Base-by-base conservation (phyloP, 495 filamentous ascomycete genomes). In the Lasiosphaeris hirsuta region DNA sequence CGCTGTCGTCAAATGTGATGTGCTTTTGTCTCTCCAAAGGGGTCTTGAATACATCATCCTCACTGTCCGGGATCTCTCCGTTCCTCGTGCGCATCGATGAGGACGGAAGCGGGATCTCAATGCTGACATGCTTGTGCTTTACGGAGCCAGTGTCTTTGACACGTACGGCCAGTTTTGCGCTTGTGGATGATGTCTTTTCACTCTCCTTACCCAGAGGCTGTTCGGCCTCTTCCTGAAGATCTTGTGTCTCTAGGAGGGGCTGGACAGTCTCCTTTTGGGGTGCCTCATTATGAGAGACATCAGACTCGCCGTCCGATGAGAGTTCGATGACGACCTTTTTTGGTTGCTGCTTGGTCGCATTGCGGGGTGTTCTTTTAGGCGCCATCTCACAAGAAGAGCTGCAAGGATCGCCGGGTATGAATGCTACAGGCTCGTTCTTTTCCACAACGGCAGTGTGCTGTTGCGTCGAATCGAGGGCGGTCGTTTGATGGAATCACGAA, bases 1-100 rank as follows among this genome's bases (percentile, higher is more conserved):
- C 69, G 18, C 63, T 65, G 18, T 68, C 64, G 38, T 69, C 65
- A 19, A 69, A 69, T 5, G 59, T 67, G 49, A 69, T 64, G 55
- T 63, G 67, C 56, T 56, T 60, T 42, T 40, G 61, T 50, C 46
- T 57, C 41, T 64, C 62, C 17, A 41, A 56, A 1, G 69, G 63
- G 15, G 69, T 71, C 59, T 69, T 69, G 54, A 64, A 71, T 4
- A 60, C 40, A 0, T 55, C 51, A 10, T 58, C 60, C 41, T 63
- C 61, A 49, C 55, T 61, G 14, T 56, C 60, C 13, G 45, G 34
- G 9, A 49, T 49, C 51, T 56, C 57, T 8, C 14, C 8, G 8
- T 58, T 58, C 30, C 14, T 33, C 2, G 51, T 33, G 14, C 49
- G 54, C 54, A 54, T 8, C 10, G 61, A 40, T 39, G 65, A 66